Conservation (phyloP, 768 basidiomycete genomes). For the Sporobolomyces pararoseus region DNA sequence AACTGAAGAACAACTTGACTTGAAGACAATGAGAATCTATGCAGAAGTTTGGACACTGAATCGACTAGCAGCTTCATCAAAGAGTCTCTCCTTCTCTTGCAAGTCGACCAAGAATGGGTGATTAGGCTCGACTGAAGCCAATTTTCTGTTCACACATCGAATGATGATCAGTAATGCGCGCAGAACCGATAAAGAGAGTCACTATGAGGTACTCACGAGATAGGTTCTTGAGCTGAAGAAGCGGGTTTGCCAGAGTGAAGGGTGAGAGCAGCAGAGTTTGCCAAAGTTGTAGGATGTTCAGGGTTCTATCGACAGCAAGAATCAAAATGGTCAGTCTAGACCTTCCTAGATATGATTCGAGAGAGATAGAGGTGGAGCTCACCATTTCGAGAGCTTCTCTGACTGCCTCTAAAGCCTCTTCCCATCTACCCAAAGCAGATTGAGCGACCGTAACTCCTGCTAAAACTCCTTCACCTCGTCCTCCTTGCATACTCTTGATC, state of each 20-base stretch:
- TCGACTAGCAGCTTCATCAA: conserved; percentile 50
- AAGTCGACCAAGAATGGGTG: conserved; percentile 50
- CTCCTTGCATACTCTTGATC: conserved; percentile 43
- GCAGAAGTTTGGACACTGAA: conserved; percentile 13
- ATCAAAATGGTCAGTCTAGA: no score
- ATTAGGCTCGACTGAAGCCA: conserved; percentile 44
- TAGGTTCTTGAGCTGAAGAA: conserved; percentile 11
- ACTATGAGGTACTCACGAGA: conserved; percentile 26
- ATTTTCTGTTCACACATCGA: conserved; percentile 41
- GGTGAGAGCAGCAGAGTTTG: conserved; percentile 42
- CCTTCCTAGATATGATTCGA: background rate
- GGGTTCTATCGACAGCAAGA: conserved; percentile 37
- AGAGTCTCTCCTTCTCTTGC: conserved; percentile 47
- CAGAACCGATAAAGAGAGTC: background rate
- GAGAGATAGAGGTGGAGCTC: background rate
- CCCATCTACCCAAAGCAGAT: conserved; percentile 41
- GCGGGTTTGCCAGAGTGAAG: conserved; percentile 38
- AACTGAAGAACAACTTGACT: no score
- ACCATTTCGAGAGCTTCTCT: conserved; percentile 43
- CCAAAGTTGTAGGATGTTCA: conserved; percentile 41
- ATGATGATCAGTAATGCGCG: background rate
- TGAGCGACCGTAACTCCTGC: conserved; percentile 40
- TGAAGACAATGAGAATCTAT: no score
- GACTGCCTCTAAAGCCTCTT: conserved; percentile 41
- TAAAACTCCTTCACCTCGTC: conserved; percentile 38